Evolutionary conservation across 805 yeast genomes (phyloP).

Genomic region (Grigorovia yakushimaensis): DNA sequence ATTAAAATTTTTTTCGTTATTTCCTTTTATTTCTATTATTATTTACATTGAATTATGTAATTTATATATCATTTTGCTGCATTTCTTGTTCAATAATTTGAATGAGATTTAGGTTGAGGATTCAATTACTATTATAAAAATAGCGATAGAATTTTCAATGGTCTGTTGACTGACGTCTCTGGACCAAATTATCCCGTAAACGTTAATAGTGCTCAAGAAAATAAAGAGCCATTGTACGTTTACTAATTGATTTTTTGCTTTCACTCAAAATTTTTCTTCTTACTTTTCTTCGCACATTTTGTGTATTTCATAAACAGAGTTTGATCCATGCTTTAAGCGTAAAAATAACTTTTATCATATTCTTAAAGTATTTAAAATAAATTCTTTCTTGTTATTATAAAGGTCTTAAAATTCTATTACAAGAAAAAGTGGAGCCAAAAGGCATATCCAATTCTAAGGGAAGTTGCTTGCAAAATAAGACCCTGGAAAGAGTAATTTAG

Average conservation of each 20-base stretch:
- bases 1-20: not conserved
- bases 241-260: not conserved
- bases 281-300: not conserved
- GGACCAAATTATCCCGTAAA: slow-evolving; percentile 1
- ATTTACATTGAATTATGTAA: not conserved
- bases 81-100: not conserved
- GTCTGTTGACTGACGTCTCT: not conserved
- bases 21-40: not conserved
- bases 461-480: too few relatives aligned
- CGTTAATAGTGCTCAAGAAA: slow-evolving; percentile 12
- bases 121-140: too few relatives aligned
- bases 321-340: too few relatives aligned
- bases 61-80: not conserved
- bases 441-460: too few relatives aligned
- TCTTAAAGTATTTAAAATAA: too few relatives aligned
- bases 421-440: too few relatives aligned
- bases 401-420: too few relatives aligned
- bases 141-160: not conserved
- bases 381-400: too few relatives aligned
- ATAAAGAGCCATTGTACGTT: slow-evolving; percentile 11
- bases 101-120: not conserved
- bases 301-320: too few relatives aligned
- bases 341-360: too few relatives aligned
- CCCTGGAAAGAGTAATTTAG: too few relatives aligned
- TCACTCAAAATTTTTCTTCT: not conserved